phyloP scores from a whole-genome alignment of 805 yeast species.

The Cyberlindnera mycetangii region DNA sequence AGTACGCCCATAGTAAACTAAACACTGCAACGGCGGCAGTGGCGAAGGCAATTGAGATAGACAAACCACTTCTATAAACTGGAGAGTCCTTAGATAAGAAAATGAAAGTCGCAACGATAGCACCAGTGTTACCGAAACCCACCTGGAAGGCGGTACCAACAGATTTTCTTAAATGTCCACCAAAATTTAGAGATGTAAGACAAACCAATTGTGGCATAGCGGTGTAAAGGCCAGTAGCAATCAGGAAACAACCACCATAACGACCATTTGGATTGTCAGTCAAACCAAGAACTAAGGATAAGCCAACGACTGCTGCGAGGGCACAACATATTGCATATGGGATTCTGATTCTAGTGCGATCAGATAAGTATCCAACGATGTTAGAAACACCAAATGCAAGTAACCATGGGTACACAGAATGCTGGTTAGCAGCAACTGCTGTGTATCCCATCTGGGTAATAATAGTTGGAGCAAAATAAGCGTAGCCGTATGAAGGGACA shows the following conservation, averaged over 20 bases:
- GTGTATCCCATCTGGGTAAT: constrained; percentile 45
- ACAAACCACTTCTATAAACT: constrained; percentile 35
- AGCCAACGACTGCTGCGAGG: constrained; percentile 32
- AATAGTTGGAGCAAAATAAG: constrained; percentile 44
- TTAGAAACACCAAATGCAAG: constrained; percentile 67
- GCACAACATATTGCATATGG: constrained; percentile 37
- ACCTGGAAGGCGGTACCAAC: constrained; percentile 38
- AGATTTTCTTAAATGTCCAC: constrained; percentile 38
- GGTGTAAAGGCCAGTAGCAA: constrained; percentile 37
- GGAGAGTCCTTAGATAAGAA: constrained; percentile 38
- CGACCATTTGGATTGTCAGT: constrained; percentile 38
- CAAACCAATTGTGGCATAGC: constrained; percentile 36
- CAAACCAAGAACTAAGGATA: constrained; percentile 35
- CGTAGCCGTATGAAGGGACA: constrained; percentile 38
- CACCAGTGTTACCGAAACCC: constrained; percentile 40
- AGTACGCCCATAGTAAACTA: constrained; percentile 31
- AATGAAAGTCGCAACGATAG: constrained; percentile 38
- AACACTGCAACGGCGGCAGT: constrained; percentile 38
- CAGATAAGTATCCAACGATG: constrained; percentile 61
- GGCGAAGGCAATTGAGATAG: constrained; percentile 43
- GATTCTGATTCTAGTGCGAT: constrained; percentile 45
- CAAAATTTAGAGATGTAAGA: constrained; percentile 37
- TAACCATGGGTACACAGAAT: constrained; percentile 86
- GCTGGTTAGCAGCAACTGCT: constrained; percentile 71
- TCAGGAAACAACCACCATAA: constrained; percentile 38